Conservation (phyloP, 2,329 filamentous ascomycete genomes). For the Zopfia rhizophila region DNA sequence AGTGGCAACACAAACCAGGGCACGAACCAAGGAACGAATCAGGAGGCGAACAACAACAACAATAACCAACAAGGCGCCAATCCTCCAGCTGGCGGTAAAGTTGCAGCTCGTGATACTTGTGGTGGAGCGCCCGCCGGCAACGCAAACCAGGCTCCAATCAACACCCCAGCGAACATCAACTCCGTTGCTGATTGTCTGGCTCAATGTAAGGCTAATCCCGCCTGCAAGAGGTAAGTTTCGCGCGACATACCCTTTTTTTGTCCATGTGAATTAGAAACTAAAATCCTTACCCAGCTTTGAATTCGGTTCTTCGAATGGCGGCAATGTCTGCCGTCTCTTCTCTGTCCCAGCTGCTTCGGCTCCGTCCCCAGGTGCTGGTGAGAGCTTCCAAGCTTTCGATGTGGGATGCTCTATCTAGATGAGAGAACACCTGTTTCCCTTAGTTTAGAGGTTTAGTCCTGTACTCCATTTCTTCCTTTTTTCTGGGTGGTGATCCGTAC, state of each 20-base stretch:
- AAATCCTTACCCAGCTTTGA: slow-evolving; percentile 12
- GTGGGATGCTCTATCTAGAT: slow-evolving; percentile 25
- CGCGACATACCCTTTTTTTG: no score
- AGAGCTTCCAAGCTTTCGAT: slow-evolving; percentile 20
- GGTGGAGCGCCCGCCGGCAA: slow-evolving; percentile 16
- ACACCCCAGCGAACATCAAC: slow-evolving; percentile 15
- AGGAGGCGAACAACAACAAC: background rate
- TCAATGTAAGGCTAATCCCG: slow-evolving; percentile 19
- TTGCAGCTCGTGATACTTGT: slow-evolving; percentile 12
- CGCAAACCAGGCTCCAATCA: slow-evolving; percentile 17
- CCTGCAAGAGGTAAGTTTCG: no score
- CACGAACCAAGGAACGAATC: slow-evolving; percentile 2
- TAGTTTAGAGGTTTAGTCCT: no score
- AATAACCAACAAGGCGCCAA: slow-evolving; percentile 4
- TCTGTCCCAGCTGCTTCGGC: slow-evolving; percentile 17
- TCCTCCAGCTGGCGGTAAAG: slow-evolving; percentile 6
- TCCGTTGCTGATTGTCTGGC: slow-evolving; percentile 20
- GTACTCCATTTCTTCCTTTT: no score
- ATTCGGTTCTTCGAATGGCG: slow-evolving; percentile 16
- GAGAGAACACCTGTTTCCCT: no score
- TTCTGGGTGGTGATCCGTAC: no score
- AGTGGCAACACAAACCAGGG: slow-evolving; percentile 5
- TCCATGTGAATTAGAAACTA: background rate
- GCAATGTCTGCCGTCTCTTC: slow-evolving; percentile 20
- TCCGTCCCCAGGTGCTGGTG: slow-evolving; percentile 19